Base-by-base conservation (phyloP, 257 asterid genomes). In the Primulina huaijiensis region DNA sequence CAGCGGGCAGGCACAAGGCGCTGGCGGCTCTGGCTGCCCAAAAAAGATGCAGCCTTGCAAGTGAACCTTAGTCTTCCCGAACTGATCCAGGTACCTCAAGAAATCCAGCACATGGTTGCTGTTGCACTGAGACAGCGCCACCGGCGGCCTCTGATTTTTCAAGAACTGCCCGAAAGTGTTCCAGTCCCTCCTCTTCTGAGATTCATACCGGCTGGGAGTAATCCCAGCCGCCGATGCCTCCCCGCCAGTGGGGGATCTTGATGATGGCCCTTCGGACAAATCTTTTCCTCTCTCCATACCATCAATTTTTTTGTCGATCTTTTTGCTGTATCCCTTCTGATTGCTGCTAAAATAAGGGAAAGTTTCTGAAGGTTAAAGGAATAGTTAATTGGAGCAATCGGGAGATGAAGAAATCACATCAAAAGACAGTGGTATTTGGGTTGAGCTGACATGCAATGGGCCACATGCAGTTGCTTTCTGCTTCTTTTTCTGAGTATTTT, bases 1-100 rank as follows among this genome's bases (percentile, higher is more conserved):
- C 5, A 86, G 64, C 4, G 95, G 95, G 74, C 95, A 88, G 70
- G 88, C 81, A 57, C 95, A 88, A 1, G 92, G 92, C 4, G 89
- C 90, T 7, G 95, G 95, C 4, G 92, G 92, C 76, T 88, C 95
- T 1, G 95, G 95, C 70, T 88, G 95, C 59, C 95, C 95, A 33
- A 77, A 88, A 62, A 88, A 88, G 77, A 86, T 82, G 73, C 95
- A 88, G 7, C 95, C 89, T 76, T 85, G 89, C 57, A 80, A 68
- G 57, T 89, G 96, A 72, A 89, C 96, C 72, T 89, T 89, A 66
- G 94, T 89, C 78, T 89, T 89, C 0, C 96, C 96, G 58, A 89
- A 89, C 86, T 87, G 94, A 65, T 89, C 96, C 4, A 89, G 68
- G 25, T 89, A 89, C 43, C 90, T 67, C 0, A 89, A 73, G 20